phyloP scores from a whole-genome alignment of 2,329 filamentous ascomycete species.

The Claviceps pazoutovae region DNA sequence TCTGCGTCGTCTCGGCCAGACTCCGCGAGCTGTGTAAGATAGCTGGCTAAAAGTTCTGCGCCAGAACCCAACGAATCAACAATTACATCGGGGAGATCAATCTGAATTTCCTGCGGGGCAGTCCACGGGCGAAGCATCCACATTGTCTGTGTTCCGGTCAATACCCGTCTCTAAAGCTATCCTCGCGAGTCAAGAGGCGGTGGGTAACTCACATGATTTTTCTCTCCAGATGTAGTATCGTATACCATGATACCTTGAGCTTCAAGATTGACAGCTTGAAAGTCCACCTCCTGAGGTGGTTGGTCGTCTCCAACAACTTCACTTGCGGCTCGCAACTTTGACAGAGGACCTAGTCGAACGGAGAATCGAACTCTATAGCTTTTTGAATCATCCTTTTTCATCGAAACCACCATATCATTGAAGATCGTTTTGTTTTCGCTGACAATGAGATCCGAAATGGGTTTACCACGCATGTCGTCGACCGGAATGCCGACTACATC shows the following conservation, averaged over 20 bases:
- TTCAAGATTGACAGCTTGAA: conserved; percentile 60
- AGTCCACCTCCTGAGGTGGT: conserved; percentile 19
- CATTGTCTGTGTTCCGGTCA: conserved; percentile 58
- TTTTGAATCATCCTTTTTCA: conserved; percentile 84
- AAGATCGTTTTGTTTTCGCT: conserved; percentile 69
- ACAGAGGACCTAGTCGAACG: conserved; percentile 54
- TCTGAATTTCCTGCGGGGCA: conserved; percentile 80
- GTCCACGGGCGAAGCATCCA: conserved; percentile 97
- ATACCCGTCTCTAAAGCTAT: neutral
- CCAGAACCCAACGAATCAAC: conserved; percentile 90
- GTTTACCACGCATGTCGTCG: conserved; percentile 58
- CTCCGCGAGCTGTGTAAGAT: conserved; percentile 81
- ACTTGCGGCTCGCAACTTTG: conserved; percentile 42
- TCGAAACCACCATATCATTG: conserved; percentile 67
- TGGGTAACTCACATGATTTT: conserved; percentile 64
- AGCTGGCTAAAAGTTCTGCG: conserved; percentile 85
- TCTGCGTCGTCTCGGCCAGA: conserved; percentile 61
- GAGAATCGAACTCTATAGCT: conserved; percentile 82
- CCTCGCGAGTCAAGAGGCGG: neutral
- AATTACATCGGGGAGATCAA: conserved; percentile 77
- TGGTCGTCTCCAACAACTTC: conserved; percentile 23
- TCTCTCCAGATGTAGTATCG: conserved; percentile 69
- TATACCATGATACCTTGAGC: conserved; percentile 98
- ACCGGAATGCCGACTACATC: conserved; percentile 76
- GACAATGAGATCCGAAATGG: conserved; percentile 68